phyloP scores from a whole-genome alignment of 352 stramenopile species.

The Phytophthora pinifolia region DNA sequence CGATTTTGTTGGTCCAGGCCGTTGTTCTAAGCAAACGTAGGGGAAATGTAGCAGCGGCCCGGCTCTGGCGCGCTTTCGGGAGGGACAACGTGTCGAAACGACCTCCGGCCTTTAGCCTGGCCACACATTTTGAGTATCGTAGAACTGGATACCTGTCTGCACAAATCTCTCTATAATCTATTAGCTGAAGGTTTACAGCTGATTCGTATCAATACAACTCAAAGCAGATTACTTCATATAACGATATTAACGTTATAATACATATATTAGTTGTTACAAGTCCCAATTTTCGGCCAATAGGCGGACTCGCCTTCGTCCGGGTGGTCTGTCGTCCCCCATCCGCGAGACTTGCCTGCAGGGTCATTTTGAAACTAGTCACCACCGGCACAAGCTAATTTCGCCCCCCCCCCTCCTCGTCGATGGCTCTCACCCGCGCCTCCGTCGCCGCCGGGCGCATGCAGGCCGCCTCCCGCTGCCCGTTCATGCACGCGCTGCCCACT shows the following conservation, averaged over 20 bases:
- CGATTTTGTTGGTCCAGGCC: conserved; percentile 27
- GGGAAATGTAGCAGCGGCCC: not conserved
- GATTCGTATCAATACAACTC: too few species aligned
- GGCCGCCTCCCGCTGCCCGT: conserved; percentile 75
- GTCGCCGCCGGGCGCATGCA: conserved; percentile 71
- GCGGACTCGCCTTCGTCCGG: not conserved
- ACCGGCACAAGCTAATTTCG: conserved; percentile 21
- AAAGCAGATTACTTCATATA: not conserved
- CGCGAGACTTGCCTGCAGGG: not conserved
- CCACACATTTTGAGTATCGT: conserved; percentile 6
- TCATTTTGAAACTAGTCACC: conserved; percentile 47
- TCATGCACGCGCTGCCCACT: conserved; percentile 80
- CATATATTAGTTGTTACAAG: not conserved
- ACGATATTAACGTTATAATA: not conserved
- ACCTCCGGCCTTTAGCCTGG: conserved; percentile 6
- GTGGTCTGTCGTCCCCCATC: not conserved
- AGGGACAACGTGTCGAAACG: conserved; percentile 31
- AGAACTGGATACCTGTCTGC: not conserved
- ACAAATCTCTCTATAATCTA: not conserved
- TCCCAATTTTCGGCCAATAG: conserved; percentile 4
- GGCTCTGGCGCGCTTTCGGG: conserved; percentile 1
- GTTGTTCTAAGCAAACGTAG: conserved; percentile 1
- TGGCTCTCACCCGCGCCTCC: conserved; percentile 72
- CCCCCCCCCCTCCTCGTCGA: conserved; percentile 12
- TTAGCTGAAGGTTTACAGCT: not conserved